Percentiles rank a stretch among this genome's conserved stretches.
Evolutionary conservation across 2,329 filamentous ascomycete species (phyloP).

Genomic region (Pseudogymnoascus sp.): DNA sequence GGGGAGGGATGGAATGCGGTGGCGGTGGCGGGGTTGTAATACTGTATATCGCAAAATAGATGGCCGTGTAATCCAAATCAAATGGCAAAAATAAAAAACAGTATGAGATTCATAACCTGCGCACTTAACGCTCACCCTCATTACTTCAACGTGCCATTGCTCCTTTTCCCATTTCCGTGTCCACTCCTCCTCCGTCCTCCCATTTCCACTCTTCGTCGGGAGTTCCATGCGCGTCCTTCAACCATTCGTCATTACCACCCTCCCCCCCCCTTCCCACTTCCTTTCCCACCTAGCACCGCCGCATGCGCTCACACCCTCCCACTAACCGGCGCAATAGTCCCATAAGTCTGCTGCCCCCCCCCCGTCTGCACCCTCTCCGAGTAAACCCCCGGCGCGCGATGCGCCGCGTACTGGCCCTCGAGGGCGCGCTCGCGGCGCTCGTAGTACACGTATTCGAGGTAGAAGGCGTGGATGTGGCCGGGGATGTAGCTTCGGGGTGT

Average conservation of each 20-base stretch:
- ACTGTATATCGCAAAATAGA: neutral
- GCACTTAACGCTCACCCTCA: neutral
- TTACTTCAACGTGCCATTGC: neutral
- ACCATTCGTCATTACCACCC: neutral
- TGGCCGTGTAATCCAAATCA: neutral
- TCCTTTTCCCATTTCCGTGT: no score
- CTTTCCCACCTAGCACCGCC: neutral
- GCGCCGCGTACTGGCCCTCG: slow-evolving; percentile 45
- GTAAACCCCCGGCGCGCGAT: slow-evolving; percentile 60
- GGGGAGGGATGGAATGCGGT: neutral
- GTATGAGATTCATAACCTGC: neutral
- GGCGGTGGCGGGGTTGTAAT: neutral
- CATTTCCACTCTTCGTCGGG: neutral
- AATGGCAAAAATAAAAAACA: neutral
- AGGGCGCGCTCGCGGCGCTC: slow-evolving; percentile 57
- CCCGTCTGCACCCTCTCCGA: slow-evolving; percentile 65
- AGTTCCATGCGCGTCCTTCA: neutral
- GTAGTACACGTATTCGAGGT: slow-evolving; percentile 68
- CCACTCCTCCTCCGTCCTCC: neutral
- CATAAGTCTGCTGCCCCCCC: slow-evolving; percentile 58
- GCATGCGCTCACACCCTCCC: no score
- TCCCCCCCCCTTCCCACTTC: neutral
- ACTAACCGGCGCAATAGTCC: slow-evolving; percentile 28
- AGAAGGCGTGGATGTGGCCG: slow-evolving; percentile 29
- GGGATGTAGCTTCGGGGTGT: slow-evolving; percentile 23